phyloP scores from a whole-genome alignment of 257 asterid genomes.

The Ballota nigra region DNA sequence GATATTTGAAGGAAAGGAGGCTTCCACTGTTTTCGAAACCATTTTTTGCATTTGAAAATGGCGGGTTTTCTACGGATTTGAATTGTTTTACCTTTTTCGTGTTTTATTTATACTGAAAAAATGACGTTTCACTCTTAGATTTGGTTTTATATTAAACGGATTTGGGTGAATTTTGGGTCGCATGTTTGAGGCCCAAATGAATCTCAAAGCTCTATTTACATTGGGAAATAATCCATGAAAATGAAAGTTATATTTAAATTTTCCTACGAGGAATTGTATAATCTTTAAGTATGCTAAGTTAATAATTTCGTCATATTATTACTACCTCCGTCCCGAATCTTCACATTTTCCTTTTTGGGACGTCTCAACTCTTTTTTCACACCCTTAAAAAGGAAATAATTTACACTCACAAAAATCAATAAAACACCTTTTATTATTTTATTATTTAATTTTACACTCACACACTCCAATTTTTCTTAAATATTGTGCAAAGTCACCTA shows the following conservation, averaged over 20 bases:
- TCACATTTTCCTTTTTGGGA: too few relatives aligned
- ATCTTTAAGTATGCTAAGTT: too few relatives aligned
- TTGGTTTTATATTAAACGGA: neutral
- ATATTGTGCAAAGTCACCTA: too few relatives aligned
- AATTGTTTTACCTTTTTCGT: constrained; percentile 7
- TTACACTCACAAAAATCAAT: too few relatives aligned
- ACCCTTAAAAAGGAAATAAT: too few relatives aligned
- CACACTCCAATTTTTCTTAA: too few relatives aligned
- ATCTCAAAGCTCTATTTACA: neutral
- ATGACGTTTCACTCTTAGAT: neutral
- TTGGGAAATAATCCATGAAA: neutral
- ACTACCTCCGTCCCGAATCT: too few relatives aligned
- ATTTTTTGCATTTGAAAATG: constrained; percentile 44
- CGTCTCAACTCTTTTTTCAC: too few relatives aligned
- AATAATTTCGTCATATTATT: too few relatives aligned
- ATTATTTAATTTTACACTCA: too few relatives aligned
- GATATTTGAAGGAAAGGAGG: constrained; percentile 59
- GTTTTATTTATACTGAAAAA: neutral
- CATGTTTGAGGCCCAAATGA: neutral
- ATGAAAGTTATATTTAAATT: neutral
- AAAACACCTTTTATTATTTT: too few relatives aligned
- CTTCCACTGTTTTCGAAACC: constrained; percentile 38
- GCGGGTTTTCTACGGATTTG: constrained; percentile 54
- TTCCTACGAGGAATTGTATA: neutral
- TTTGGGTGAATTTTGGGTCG: neutral